phyloP scores from a whole-genome alignment of 768 basidiomycete genomes.

The Phaeotremella skinneri region DNA sequence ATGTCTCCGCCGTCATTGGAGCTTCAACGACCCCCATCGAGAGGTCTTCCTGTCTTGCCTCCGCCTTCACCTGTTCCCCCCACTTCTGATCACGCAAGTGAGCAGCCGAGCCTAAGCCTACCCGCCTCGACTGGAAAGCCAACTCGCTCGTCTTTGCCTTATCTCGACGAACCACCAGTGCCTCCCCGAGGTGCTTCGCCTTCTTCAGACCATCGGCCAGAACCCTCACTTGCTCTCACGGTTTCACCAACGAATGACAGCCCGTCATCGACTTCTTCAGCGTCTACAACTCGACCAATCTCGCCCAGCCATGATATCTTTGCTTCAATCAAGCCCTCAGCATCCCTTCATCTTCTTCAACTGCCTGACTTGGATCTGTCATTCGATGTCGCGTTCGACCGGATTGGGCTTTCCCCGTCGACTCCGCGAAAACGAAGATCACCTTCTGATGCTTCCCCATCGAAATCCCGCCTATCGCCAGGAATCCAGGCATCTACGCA shows the following conservation, averaged over 20 bases:
- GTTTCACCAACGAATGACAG: background rate
- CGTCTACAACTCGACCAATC: slow-evolving; percentile 10
- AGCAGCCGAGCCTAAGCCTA: background rate
- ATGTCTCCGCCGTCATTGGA: background rate
- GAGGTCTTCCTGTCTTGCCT: slow-evolving; percentile 21
- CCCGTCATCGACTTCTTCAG: slow-evolving; percentile 9
- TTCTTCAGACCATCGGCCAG: slow-evolving; percentile 12
- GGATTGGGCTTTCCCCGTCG: slow-evolving; percentile 24
- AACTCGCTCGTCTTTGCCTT: slow-evolving; percentile 27
- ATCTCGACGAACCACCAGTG: slow-evolving; percentile 17
- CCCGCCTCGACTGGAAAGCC: slow-evolving; percentile 9
- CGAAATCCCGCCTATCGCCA: slow-evolving; percentile 13
- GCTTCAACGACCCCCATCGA: slow-evolving; percentile 4
- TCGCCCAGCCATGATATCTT: background rate
- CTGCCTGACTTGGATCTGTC: slow-evolving; percentile 49
- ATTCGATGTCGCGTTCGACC: slow-evolving; percentile 44
- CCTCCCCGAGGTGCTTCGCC: slow-evolving; percentile 2
- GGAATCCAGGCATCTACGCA: slow-evolving; percentile 9
- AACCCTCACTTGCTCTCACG: slow-evolving; percentile 7
- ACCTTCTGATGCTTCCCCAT: slow-evolving; percentile 17
- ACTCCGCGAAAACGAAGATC: slow-evolving; percentile 26
- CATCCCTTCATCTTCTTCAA: slow-evolving; percentile 44
- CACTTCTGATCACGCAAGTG: slow-evolving; percentile 4
- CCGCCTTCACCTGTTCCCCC: slow-evolving; percentile 15
- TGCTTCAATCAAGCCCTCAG: slow-evolving; percentile 31